Evolutionary conservation across 768 basidiomycete species (phyloP).

Genomic region (Lactifluus volemus): DNA sequence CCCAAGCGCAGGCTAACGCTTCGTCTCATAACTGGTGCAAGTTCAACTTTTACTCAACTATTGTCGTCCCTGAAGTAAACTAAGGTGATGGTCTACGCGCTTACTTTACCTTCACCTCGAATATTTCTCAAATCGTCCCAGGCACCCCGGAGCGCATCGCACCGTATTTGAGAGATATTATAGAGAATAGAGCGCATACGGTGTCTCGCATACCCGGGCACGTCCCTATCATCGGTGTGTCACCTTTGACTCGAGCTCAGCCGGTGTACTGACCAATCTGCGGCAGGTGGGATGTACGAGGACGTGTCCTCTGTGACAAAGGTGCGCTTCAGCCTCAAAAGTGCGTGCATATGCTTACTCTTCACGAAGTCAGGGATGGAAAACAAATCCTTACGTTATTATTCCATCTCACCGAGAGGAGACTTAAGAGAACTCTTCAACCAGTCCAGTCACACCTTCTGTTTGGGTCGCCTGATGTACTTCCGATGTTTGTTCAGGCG

Average conservation of each 20-base stretch:
- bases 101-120: constrained; percentile 61
- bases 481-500: constrained; percentile 61
- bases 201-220: constrained; percentile 84
- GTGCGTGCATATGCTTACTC: background rate
- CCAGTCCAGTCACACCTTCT: constrained; percentile 66
- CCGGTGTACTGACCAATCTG: background rate
- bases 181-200: constrained; percentile 60
- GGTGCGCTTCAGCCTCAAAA: constrained; percentile 28
- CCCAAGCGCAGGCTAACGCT: constrained; percentile 51
- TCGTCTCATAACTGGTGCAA: constrained; percentile 75
- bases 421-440: constrained; percentile 46
- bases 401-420: background rate
- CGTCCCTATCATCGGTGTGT: constrained; percentile 72
- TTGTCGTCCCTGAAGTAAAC: background rate
- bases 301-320: constrained; percentile 85
- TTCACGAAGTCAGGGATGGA: constrained; percentile 56
- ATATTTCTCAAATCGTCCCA: constrained; percentile 50
- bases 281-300: constrained; percentile 76
- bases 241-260: background rate
- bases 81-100: constrained; percentile 74
- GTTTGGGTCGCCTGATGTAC: constrained; percentile 47
- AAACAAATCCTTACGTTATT: constrained; percentile 56
- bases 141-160: constrained; percentile 53
- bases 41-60: background rate
- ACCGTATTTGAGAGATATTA: constrained; percentile 63